Conservation (phyloP, 1,284 basidiomycete species). For the Malassezia brasiliensis region DNA sequence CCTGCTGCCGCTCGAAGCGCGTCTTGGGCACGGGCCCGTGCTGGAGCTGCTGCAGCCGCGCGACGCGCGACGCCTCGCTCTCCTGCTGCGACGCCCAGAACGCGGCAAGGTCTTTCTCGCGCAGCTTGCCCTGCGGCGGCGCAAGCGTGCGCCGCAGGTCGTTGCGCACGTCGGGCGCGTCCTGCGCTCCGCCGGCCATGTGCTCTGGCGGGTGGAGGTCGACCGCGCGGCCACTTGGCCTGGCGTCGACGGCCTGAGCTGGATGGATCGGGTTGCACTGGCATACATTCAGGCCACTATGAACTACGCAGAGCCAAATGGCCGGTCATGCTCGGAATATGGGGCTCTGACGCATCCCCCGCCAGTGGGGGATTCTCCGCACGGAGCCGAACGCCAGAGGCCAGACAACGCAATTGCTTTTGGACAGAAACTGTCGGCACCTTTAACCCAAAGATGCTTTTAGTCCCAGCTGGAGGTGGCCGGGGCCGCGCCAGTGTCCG, state of each 20-base stretch:
- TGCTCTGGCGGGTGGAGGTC: too few species aligned
- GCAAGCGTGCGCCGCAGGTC: not conserved
- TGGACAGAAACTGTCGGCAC: not conserved
- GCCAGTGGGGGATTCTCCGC: slow-evolving; percentile 22
- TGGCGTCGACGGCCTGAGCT: too few species aligned
- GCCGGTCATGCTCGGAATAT: slow-evolving; percentile 19
- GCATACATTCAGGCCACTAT: slow-evolving; percentile 13
- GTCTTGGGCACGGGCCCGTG: not conserved
- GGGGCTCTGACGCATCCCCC: slow-evolving; percentile 24
- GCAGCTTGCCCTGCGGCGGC: not conserved
- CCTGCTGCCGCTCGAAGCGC: slow-evolving; percentile 17
- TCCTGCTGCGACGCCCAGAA: not conserved
- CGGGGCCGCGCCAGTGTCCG: slow-evolving; percentile 32
- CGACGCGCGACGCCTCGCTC: not conserved
- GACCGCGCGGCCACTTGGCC: too few species aligned
- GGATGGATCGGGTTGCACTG: slow-evolving; percentile 16
- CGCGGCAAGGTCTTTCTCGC: not conserved
- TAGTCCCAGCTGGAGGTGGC: slow-evolving; percentile 27
- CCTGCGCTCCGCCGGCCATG: not conserved
- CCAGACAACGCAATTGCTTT: slow-evolving; percentile 21
- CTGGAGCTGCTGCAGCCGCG: not conserved
- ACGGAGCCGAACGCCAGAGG: slow-evolving; percentile 27
- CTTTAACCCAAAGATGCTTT: slow-evolving; percentile 1
- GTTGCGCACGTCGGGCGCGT: not conserved
- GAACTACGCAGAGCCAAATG: not conserved